Conservation (phyloP, 441 rosid genomes). For the Pelargonium fulgidum region DNA sequence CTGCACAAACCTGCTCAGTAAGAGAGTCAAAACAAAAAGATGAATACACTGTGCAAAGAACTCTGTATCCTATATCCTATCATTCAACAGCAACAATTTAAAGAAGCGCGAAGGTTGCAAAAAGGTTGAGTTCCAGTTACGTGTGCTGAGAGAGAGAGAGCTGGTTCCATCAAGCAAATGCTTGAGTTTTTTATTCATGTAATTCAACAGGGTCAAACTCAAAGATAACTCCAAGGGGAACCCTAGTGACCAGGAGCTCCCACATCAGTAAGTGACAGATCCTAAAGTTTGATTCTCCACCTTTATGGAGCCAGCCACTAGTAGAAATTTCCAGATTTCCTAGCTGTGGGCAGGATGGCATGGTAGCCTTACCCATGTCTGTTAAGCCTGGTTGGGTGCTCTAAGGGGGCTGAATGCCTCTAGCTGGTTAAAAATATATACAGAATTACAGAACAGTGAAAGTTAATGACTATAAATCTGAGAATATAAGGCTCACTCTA, state of each 20-base stretch:
- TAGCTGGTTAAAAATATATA: background rate
- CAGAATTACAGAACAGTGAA: background rate
- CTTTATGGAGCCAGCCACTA: background rate
- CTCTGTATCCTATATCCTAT: background rate
- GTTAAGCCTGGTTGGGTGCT: background rate
- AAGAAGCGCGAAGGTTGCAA: background rate
- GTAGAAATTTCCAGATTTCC: background rate
- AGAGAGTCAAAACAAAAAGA: conserved; percentile 3
- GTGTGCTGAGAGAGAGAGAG: background rate
- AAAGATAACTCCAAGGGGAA: background rate
- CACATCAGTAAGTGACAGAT: background rate
- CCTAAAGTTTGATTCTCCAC: background rate
- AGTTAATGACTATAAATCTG: background rate
- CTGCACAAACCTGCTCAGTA: conserved; percentile 80
- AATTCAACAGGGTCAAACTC: background rate
- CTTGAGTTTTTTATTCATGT: background rate
- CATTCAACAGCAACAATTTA: background rate
- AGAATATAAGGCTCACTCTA: background rate
- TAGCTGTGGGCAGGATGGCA: background rate
- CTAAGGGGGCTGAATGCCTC: background rate
- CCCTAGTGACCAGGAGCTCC: background rate
- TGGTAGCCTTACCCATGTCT: background rate
- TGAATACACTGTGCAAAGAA: conserved; percentile 16
- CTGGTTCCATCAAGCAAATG: background rate
- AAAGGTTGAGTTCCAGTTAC: background rate